Evolutionary conservation across 225 moss, liverwort and hornwort species (phyloP).

Genomic region (Antitrichia curtipendula): DNA sequence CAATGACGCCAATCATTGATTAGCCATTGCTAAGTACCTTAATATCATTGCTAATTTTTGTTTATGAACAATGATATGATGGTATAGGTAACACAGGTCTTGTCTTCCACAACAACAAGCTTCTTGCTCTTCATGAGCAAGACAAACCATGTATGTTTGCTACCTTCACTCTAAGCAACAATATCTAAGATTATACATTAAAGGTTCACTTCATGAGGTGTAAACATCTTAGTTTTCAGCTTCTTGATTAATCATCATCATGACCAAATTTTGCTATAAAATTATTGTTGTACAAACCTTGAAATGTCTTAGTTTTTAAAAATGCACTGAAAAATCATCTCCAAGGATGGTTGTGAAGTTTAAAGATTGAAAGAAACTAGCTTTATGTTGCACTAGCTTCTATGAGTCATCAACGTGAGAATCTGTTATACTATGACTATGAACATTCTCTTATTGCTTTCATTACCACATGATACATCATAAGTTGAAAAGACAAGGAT

Average conservation of each 20-base stretch:
- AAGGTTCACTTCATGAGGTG: not conserved
- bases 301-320: not conserved
- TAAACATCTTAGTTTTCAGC: not conserved
- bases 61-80: not conserved
- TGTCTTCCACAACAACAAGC: not conserved
- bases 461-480: not conserved
- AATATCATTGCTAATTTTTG: not conserved
- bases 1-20: not conserved
- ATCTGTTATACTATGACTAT: rapidly evolving
- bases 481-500: not conserved
- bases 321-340: rapidly evolving
- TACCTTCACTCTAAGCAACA: no score
- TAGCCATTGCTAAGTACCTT: not conserved
- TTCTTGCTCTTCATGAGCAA: slow-evolving; percentile 3
- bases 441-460: not conserved
- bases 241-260: not conserved
- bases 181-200: not conserved
- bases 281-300: not conserved
- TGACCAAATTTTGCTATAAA: not conserved
- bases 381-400: not conserved
- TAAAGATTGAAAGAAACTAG: not conserved
- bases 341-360: rapidly evolving
- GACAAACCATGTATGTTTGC: not conserved
- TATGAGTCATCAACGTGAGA: not conserved
- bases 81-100: slow-evolving; percentile 28